A percentile compares a stretch with the other conserved stretches of the same genome.
These are phyloP conservation scores for Lizonia empirigonia DNA, from an alignment of 2,329 filamentous ascomycete genomes.

Conservation along the genomic window DNA sequence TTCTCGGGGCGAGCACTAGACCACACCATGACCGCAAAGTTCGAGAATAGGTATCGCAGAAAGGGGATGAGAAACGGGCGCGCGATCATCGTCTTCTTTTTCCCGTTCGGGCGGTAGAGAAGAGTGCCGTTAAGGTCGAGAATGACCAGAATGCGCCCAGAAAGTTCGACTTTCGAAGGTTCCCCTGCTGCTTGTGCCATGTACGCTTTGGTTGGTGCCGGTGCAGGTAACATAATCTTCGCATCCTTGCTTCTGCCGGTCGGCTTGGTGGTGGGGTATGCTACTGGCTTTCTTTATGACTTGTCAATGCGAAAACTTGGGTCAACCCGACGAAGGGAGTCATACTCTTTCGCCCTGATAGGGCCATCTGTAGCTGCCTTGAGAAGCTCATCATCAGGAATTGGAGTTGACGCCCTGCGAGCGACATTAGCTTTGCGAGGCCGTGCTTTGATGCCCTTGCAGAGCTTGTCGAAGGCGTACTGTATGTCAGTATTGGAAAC, in stretches of 20 bases:
- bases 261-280: conserved; percentile 2
- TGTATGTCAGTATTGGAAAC: conserved; percentile 26
- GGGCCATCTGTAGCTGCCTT: conserved; percentile 7
- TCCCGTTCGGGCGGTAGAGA: conserved; percentile 68
- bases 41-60: conserved; percentile 72
- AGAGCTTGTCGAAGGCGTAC: conserved; percentile 27
- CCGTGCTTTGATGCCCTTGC: conserved; percentile 15
- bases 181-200: conserved; percentile 57
- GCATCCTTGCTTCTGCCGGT: conserved; percentile 27
- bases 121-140: conserved; percentile 95
- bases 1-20: conserved; percentile 80
- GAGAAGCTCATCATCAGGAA: conserved; percentile 6
- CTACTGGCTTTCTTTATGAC: conserved; percentile 16
- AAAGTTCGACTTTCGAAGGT: conserved; percentile 44
- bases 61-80: conserved; percentile 74
- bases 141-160: conserved; percentile 75
- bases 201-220: conserved; percentile 66
- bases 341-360: conserved; percentile 28
- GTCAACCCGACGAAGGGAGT: conserved; percentile 17
- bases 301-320: conserved; percentile 31
- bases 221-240: conserved; percentile 55
- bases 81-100: conserved; percentile 60
- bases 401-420: conserved; percentile 24
- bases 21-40: conserved; percentile 86
- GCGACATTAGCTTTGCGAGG: conserved; percentile 21